A percentile compares a stretch with the other conserved stretches of the same genome.
Evolutionary conservation across 805 yeast species (phyloP).

Genomic region (Saturnispora serradocipensis): DNA sequence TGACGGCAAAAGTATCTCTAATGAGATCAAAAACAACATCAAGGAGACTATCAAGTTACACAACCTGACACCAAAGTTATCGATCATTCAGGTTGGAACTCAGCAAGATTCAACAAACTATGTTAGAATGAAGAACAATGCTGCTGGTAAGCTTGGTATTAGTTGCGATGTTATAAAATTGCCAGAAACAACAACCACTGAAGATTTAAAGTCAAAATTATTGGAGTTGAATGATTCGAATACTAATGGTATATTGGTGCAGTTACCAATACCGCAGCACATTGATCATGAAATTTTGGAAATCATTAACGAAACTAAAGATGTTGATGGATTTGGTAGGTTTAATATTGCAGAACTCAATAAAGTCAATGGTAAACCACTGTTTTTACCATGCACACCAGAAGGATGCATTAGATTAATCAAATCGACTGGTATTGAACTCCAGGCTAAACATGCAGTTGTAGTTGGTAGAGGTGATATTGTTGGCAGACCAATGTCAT

Average conservation of each 20-base stretch:
- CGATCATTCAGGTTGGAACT: conserved; percentile 68
- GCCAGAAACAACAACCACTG: conserved; percentile 36
- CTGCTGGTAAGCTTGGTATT: conserved; percentile 63
- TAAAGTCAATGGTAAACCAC: conserved; percentile 63
- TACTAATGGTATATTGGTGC: conserved; percentile 65
- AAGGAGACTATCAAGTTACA: neutral
- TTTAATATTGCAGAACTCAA: conserved; percentile 69
- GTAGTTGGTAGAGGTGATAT: conserved; percentile 81
- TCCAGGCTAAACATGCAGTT: conserved; percentile 67
- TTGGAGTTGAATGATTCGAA: conserved; percentile 37
- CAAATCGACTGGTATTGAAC: conserved; percentile 42
- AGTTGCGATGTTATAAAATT: conserved; percentile 51
- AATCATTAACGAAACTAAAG: conserved; percentile 35
- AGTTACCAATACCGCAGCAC: conserved; percentile 67
- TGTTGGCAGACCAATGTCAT: conserved; percentile 75
- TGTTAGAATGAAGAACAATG: conserved; percentile 71
- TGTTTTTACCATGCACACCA: conserved; percentile 76
- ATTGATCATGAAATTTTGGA: conserved; percentile 56
- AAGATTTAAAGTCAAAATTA: conserved; percentile 46
- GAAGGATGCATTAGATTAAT: conserved; percentile 66
- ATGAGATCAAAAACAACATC: conserved; percentile 1
- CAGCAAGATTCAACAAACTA: conserved; percentile 77
- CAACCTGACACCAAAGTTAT: conserved; percentile 51
- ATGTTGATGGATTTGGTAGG: conserved; percentile 79
- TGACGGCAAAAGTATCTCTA: conserved; percentile 4